Base-by-base conservation (phyloP, 441 rosid species). In the Populus trichocarpa region DNA sequence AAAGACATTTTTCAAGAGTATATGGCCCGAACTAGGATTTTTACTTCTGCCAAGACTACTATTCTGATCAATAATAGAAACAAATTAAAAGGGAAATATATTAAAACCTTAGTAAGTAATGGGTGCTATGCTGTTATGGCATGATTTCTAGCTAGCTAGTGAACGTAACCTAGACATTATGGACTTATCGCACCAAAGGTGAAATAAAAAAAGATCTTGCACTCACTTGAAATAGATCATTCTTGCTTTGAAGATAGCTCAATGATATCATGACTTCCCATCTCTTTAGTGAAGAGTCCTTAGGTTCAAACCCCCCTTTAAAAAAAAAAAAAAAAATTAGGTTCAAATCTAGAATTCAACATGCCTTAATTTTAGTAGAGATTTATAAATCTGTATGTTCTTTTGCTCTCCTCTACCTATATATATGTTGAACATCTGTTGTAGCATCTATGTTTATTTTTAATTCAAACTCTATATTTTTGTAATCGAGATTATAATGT, bases 161-260 rank as follows among this genome's bases (percentile, higher is more conserved):
- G 72, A 67, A 78, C 59, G n/a, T 50, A 50, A 50, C 59, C 59
- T 64, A 63, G 42, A 42, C 32, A 77, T 64, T 18, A 68, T 57
- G 69, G 82, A 72, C 75, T 75, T 61, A 68, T 68, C 79, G 64
- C 69, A 68, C 76, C 78, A 79, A 69, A 75, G 77, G 80, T 76
- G 80, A 69, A 64, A 30, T 71, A 68, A 35, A 71, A 63, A 13
- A 50, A 14, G n/a, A 50, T 50, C 20, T 35, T 78, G 25, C 65
- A 42, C 33, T 25, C 25, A 25, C 22, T 68, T 66, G 9, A 14
- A 67, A 25, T 42, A 26, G 66, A 50, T 46, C 57, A 69, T 57
- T 36, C 30, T 77, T 70, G 46, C 69, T 81, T 59, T 50, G 20
- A 50, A 50, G 59, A 50, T 16, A 50, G 59, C 20, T 50, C 59